phyloP scores from a whole-genome alignment of 371 early-diverging fungal species.

The Mortierella sp. region DNA sequence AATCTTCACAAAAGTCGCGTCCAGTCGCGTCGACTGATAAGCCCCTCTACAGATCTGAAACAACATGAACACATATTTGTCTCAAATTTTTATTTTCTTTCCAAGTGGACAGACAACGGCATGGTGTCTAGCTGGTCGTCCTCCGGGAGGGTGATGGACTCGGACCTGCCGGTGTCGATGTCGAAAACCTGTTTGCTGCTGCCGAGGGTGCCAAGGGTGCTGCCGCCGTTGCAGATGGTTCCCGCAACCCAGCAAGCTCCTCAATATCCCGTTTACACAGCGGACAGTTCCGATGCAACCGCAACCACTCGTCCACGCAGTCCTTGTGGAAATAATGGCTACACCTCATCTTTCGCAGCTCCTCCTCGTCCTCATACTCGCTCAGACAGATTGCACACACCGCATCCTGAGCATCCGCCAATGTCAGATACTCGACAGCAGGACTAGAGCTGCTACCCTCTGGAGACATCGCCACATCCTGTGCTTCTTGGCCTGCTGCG shows the following conservation, averaged over 20 bases:
- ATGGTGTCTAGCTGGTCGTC: neutral
- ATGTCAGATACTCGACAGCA: slow-evolving; percentile 39
- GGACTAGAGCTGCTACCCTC: neutral
- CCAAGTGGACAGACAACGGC: neutral
- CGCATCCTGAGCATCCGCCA: slow-evolving; percentile 52
- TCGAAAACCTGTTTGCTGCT: neutral
- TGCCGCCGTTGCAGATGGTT: neutral
- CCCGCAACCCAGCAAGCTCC: slow-evolving; percentile 24
- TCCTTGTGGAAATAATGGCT: slow-evolving; percentile 88
- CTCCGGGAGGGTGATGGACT: neutral
- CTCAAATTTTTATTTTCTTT: neutral
- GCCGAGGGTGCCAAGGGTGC: neutral
- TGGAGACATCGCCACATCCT: neutral
- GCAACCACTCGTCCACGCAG: slow-evolving; percentile 90
- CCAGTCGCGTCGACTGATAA: too few species aligned
- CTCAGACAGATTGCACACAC: slow-evolving; percentile 76
- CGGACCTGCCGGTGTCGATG: neutral
- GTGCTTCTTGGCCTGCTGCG: neutral
- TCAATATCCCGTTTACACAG: slow-evolving; percentile 61
- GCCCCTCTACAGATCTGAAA: too few species aligned
- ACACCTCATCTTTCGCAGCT: slow-evolving; percentile 74
- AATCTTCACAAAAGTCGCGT: too few species aligned
- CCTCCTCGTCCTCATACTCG: slow-evolving; percentile 75
- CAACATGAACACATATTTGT: too few species aligned
- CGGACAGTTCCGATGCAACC: slow-evolving; percentile 58